These are phyloP conservation scores for Lecanicillium sp. DNA, from an alignment of 2,329 filamentous ascomycete species.

Conservation along the genomic window DNA sequence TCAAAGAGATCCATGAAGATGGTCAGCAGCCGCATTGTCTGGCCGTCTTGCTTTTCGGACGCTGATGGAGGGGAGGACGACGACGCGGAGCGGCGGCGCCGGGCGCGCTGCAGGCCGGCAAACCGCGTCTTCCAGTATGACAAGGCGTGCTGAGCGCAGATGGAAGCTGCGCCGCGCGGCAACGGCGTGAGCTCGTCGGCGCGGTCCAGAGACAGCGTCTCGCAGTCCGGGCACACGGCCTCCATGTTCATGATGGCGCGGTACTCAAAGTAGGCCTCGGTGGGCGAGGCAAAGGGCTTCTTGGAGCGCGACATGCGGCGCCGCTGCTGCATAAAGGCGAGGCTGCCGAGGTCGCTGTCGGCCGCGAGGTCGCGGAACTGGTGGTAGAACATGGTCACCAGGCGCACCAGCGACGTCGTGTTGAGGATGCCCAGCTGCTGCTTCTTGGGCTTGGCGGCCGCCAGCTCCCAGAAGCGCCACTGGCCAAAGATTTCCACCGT, in stretches of 20 bases:
- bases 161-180: too few relatives aligned
- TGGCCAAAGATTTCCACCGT: slow-evolving; percentile 9
- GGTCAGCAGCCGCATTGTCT: not conserved
- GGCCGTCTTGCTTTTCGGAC: not conserved
- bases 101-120: too few relatives aligned
- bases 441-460: not conserved
- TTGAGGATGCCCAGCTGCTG: slow-evolving; percentile 3
- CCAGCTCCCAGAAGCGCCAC: slow-evolving; percentile 10
- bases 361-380: slow-evolving; percentile 6
- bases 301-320: not conserved
- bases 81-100: too few relatives aligned
- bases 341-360: not conserved
- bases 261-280: slow-evolving; percentile 7
- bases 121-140: slow-evolving; percentile 8
- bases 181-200: too few relatives aligned
- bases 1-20: not conserved
- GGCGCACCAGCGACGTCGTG: slow-evolving; percentile 8
- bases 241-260: slow-evolving; percentile 1
- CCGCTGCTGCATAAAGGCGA: not conserved
- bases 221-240: not conserved
- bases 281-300: slow-evolving; percentile 3
- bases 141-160: too few relatives aligned
- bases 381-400: slow-evolving; percentile 8
- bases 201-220: not conserved
- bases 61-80: too few relatives aligned